Evolutionary conservation across 1,284 basidiomycete species (phyloP).

Genomic region (Cutaneotrichosporon sp.): DNA sequence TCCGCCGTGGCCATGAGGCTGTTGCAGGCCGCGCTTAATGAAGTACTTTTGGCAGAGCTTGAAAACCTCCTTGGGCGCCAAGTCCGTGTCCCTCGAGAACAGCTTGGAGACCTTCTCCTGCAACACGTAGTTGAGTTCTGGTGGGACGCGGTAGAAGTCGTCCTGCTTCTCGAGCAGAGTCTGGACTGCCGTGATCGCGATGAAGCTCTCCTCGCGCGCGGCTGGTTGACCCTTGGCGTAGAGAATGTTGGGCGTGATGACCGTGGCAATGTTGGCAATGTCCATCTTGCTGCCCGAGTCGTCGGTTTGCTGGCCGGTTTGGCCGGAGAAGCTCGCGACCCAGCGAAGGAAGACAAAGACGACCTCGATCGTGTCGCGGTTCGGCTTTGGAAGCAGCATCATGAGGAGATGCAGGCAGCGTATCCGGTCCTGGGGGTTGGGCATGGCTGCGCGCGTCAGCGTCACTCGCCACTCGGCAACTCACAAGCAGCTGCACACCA

Average conservation of each 20-base stretch:
- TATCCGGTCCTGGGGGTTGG: slow-evolving; percentile 73
- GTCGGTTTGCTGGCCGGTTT: too few relatives aligned
- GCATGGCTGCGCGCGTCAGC: slow-evolving; percentile 62
- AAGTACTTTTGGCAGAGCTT: slow-evolving; percentile 84
- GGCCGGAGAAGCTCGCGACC: slow-evolving; percentile 99
- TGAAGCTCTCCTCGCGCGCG: slow-evolving; percentile 89
- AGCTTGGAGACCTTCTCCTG: slow-evolving; percentile 73
- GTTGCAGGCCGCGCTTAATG: slow-evolving; percentile 25
- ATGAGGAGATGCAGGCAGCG: slow-evolving; percentile 84
- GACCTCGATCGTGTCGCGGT: slow-evolving; percentile 97
- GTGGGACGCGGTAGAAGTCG: slow-evolving; percentile 85
- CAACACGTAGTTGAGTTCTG: slow-evolving; percentile 77
- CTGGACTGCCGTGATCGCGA: slow-evolving; percentile 82
- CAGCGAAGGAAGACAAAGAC: slow-evolving; percentile 98
- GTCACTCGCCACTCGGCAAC: slow-evolving; percentile 33
- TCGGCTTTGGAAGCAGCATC: slow-evolving; percentile 83
- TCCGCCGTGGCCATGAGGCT: background rate
- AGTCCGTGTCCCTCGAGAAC: slow-evolving; percentile 75
- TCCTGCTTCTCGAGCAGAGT: slow-evolving; percentile 90
- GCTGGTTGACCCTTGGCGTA: slow-evolving; percentile 82
- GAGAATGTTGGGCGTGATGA: slow-evolving; percentile 95
- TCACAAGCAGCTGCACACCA: slow-evolving; percentile 85
- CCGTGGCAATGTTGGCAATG: slow-evolving; percentile 92
- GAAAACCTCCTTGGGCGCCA: slow-evolving; percentile 84
- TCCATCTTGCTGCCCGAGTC: slow-evolving; percentile 99